Base-by-base conservation (phyloP, 2,329 filamentous ascomycete species). In the Fusarium setosum region DNA sequence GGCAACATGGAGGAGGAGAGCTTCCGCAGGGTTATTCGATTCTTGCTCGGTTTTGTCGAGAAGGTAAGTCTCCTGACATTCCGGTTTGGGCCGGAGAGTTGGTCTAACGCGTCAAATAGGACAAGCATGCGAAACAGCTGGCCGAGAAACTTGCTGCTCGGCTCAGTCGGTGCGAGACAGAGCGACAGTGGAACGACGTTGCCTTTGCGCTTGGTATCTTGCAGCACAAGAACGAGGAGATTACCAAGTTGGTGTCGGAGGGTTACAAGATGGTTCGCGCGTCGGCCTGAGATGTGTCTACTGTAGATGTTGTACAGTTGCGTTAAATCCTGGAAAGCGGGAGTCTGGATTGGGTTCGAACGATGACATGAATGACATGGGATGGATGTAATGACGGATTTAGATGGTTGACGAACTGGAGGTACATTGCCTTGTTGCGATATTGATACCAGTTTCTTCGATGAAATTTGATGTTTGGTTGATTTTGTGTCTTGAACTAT, bases 151-250 rank as follows among this genome's bases (percentile, higher is more conserved):
- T 99, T 62, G 94, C 96, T 1, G 94, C 94, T 6, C 87, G 96
- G 67, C 84, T 99, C 41, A 84, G 87, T 2, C 87, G 95, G 44
- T 97, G 94, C 73, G 94, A 97, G 75, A 97, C 87, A 45, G 95
- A 99, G 80, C 86, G 94, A 65, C 94, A 98, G 76, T 99, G 96
- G 96, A 97, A 95, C 75, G 96, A 99, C 79, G 94, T 98, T 40
- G 93, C 95, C 0, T 99, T 94, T 81, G 94, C 94, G 4, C 81
- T 99, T 60, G 93, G 93, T 4, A 80, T 97, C 60, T 80, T 99
- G 56, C 94, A 94, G 73, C 96, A 99, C 77, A 96, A 96, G 83
- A 95, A 95, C 72, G 93, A 97, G 74, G 93, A 96, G 42, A 96
- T 97, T 57, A 84, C 86, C 59, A 96, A 94, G 82, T 76, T 90